Evolutionary conservation across 2,329 filamentous ascomycete genomes (phyloP).

Genomic region (Rutstroemia sp.): DNA sequence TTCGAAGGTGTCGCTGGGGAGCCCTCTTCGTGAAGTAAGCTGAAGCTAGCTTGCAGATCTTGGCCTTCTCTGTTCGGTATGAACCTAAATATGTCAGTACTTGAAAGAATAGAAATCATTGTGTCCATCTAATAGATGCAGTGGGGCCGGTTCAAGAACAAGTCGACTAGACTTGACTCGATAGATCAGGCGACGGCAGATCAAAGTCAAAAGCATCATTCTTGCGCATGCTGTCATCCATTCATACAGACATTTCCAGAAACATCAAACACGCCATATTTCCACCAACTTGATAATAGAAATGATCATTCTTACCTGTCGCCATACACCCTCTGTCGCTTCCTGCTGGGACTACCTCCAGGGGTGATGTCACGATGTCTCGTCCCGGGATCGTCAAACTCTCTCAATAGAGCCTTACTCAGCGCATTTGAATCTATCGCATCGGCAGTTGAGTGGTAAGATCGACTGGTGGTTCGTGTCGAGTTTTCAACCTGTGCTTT

Average conservation of each 20-base stretch:
- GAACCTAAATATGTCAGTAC: constrained; percentile 54
- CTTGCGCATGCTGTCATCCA: too few relatives aligned
- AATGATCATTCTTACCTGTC: constrained; percentile 34
- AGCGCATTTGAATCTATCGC: constrained; percentile 46
- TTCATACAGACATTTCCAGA: neutral
- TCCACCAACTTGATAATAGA: neutral
- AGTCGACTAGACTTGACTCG: too few relatives aligned
- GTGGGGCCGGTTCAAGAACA: too few relatives aligned
- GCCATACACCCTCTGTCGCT: constrained; percentile 60
- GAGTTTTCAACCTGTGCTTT: constrained; percentile 20
- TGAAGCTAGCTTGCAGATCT: constrained; percentile 90
- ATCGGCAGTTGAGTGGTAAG: constrained; percentile 14
- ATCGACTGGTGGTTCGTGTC: constrained; percentile 15
- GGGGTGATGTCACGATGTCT: constrained; percentile 51
- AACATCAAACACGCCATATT: neutral
- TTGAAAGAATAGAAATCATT: neutral
- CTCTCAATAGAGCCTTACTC: constrained; percentile 49
- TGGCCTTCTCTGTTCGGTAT: constrained; percentile 91
- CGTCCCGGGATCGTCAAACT: constrained; percentile 52
- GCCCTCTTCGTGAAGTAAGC: constrained; percentile 81
- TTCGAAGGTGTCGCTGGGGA: constrained; percentile 87
- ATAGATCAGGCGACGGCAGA: too few relatives aligned
- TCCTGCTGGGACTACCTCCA: constrained; percentile 58
- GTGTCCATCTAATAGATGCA: too few relatives aligned
- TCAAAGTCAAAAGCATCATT: too few relatives aligned